Evolutionary conservation across 306 rosid genomes (phyloP).

Genomic region (Hippophae gyantsensis): DNA sequence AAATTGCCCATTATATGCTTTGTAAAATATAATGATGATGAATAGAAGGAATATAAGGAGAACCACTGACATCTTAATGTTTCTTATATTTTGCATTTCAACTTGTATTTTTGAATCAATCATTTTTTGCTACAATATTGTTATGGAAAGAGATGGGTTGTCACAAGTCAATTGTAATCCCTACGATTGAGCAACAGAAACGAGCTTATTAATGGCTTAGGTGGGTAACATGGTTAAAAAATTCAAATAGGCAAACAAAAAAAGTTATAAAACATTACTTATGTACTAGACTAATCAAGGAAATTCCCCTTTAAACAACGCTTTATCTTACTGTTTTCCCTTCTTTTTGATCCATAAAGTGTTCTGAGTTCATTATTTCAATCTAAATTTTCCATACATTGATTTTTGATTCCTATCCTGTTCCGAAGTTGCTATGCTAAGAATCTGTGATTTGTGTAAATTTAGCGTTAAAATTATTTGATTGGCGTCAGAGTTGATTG

Average conservation of each 20-base stretch:
- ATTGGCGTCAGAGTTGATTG: not conserved
- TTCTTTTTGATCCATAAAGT: too few relatives aligned
- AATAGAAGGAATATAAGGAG: not conserved
- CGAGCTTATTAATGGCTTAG: not conserved
- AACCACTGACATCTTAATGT: slow-evolving; percentile 2
- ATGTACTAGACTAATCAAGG: not conserved
- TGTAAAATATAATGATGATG: not conserved
- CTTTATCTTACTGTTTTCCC: not conserved
- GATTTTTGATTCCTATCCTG: not conserved
- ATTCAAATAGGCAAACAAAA: not conserved
- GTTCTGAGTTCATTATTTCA: too few relatives aligned
- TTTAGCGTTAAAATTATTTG: not conserved
- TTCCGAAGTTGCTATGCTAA: not conserved
- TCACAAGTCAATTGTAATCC: not conserved
- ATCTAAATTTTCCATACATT: not conserved
- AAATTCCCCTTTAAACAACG: not conserved
- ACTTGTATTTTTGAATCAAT: not conserved
- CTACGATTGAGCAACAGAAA: not conserved
- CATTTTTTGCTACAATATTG: not conserved
- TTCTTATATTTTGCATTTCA: not conserved
- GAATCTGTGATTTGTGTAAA: slow-evolving; percentile 1
- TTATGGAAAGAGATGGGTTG: slow-evolving; percentile 2
- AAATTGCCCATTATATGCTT: not conserved
- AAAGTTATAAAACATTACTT: not conserved
- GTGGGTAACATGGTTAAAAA: slow-evolving; percentile 4